Conservation (phyloP, 148 eudicot species). For the Rhododendron griersonianum region DNA sequence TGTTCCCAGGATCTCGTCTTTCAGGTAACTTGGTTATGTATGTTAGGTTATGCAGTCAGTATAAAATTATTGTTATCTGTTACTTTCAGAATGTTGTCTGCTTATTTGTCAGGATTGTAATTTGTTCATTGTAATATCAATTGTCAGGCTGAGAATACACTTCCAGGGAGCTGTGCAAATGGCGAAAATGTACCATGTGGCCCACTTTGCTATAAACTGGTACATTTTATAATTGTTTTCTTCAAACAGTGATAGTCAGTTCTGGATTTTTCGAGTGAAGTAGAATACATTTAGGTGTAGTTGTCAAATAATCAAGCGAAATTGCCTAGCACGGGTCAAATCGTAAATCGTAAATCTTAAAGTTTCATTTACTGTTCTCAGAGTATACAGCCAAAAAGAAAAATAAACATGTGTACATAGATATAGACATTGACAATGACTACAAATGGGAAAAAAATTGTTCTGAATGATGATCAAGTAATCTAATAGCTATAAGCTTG, state of each 20-base stretch:
- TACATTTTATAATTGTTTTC: conserved; percentile 21
- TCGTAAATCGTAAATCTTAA: neutral
- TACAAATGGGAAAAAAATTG: neutral
- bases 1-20: conserved; percentile 96
- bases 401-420: neutral
- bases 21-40: conserved; percentile 58
- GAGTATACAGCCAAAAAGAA: neutral
- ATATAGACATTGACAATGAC: neutral
- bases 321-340: neutral
- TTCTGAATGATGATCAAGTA: neutral
- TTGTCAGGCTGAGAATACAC: conserved; percentile 76
- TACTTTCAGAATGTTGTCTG: neutral
- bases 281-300: neutral
- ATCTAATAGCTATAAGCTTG: neutral
- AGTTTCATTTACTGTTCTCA: neutral
- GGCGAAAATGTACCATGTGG: conserved; percentile 70
- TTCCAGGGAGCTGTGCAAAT: conserved; percentile 55
- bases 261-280: neutral
- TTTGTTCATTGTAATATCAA: neutral
- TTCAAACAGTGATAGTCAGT: neutral
- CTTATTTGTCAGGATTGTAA: neutral
- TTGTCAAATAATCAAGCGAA: neutral
- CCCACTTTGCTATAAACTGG: conserved; percentile 64
- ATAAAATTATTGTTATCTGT: neutral
- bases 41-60: neutral